Percentiles rank a stretch among this genome's conserved stretches.
Evolutionary conservation across 2,329 filamentous ascomycete genomes (phyloP).

Genomic region (Colletotrichum salicis): DNA sequence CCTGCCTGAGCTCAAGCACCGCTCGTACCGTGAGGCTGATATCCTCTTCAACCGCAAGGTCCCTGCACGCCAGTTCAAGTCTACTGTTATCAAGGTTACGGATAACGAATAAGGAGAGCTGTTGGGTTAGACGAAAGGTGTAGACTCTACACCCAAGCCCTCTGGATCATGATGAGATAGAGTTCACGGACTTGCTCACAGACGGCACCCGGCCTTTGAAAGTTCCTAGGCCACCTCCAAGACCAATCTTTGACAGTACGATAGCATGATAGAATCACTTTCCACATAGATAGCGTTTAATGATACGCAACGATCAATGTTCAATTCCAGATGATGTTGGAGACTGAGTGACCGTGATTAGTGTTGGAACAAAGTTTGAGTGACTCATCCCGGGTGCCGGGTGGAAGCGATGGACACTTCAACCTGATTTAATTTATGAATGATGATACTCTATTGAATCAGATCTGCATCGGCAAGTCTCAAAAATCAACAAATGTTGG

Average conservation of each 20-base stretch:
- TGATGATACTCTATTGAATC: too few relatives aligned
- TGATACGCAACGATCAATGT: background rate
- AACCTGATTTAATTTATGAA: too few relatives aligned
- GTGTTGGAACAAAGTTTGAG: too few relatives aligned
- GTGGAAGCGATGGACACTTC: too few relatives aligned
- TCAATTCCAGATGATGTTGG: background rate
- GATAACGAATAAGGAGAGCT: slow-evolving; percentile 49
- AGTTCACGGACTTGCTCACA: background rate
- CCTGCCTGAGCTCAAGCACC: slow-evolving; percentile 56
- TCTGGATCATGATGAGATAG: background rate
- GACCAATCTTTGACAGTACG: background rate
- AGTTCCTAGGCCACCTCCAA: background rate
- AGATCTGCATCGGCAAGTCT: too few relatives aligned
- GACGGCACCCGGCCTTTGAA: background rate
- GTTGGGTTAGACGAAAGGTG: background rate
- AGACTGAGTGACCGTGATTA: too few relatives aligned
- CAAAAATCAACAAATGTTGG: too few relatives aligned
- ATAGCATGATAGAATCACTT: background rate
- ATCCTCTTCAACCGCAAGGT: slow-evolving; percentile 56
- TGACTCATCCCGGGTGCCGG: too few relatives aligned
- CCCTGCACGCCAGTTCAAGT: slow-evolving; percentile 55
- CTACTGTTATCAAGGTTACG: slow-evolving; percentile 52
- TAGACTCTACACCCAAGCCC: background rate
- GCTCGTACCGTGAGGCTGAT: slow-evolving; percentile 56
- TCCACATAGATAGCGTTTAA: background rate